Conservation (phyloP, 768 basidiomycete species). For the Psilocybe sp. region DNA sequence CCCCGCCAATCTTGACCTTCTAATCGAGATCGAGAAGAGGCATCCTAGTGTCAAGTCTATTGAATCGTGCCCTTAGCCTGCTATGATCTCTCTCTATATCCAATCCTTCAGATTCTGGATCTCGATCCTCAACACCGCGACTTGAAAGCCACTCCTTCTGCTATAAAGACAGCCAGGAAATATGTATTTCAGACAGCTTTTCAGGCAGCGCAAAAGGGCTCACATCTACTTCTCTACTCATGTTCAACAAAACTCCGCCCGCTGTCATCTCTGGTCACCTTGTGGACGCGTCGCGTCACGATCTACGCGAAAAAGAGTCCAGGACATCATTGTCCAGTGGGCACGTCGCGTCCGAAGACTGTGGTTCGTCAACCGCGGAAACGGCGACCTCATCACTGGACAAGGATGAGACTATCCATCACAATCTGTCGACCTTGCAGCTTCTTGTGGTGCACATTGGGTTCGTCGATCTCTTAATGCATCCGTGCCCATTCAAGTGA, state of each 20-base stretch:
- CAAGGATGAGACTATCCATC: constrained; percentile 13
- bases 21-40: too few relatives aligned
- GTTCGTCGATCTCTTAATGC: constrained; percentile 32
- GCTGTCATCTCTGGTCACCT: constrained; percentile 7
- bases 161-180: constrained; percentile 27
- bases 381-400: constrained; percentile 32
- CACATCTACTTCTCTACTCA: constrained; percentile 1
- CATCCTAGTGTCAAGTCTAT: too few relatives aligned
- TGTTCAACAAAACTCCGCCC: constrained; percentile 9
- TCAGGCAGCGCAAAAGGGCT: not conserved
- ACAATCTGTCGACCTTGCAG: constrained; percentile 48
- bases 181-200: constrained; percentile 15
- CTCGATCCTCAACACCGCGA: constrained; percentile 8
- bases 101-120: constrained; percentile 25
- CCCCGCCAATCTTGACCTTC: too few relatives aligned
- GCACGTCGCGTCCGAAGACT: not conserved
- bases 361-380: constrained; percentile 22
- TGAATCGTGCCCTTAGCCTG: too few relatives aligned
- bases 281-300: not conserved
- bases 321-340: too few relatives aligned
- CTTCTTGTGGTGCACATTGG: constrained; percentile 69
- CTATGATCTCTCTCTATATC: constrained; percentile 6
- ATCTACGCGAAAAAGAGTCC: too few relatives aligned
- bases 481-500: constrained; percentile 5
- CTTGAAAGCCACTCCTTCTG: constrained; percentile 14